Conservation (phyloP, 208 protist genomes). For the Naegleria fowleri region DNA sequence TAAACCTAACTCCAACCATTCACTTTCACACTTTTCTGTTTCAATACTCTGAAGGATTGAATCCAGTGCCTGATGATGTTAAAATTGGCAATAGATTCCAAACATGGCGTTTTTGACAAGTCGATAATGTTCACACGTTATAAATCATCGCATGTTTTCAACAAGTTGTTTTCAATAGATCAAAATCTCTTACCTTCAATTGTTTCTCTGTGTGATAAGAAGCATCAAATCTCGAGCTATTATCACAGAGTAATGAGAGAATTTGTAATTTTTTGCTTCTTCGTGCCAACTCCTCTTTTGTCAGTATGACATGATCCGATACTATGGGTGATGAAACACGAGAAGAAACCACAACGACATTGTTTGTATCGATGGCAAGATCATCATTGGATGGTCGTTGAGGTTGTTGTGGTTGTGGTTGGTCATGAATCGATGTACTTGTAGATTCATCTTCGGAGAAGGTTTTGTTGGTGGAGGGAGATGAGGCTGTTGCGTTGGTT, state of each 20-base stretch:
- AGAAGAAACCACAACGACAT: neutral
- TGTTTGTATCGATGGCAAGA: neutral
- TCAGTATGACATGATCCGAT: neutral
- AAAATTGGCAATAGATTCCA: too few species aligned
- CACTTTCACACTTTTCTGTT: neutral
- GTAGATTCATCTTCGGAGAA: too few species aligned
- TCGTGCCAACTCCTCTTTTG: neutral
- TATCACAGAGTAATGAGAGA: neutral
- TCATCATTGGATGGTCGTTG: neutral
- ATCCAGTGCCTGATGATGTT: neutral
- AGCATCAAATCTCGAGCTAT: neutral
- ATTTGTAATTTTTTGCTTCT: constrained; percentile 12
- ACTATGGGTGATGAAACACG: neutral
- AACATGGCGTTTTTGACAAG: neutral
- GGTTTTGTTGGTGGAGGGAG: too few species aligned
- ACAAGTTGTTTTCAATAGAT: too few species aligned
- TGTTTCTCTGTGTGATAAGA: neutral
- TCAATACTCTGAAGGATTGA: neutral
- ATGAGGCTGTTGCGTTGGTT: too few species aligned
- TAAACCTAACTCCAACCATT: neutral
- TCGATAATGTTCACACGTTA: neutral
- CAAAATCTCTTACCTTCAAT: neutral
- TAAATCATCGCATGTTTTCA: too few species aligned
- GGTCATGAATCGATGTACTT: too few species aligned
- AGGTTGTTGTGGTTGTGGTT: too few species aligned